Evolutionary conservation across 805 yeast genomes (phyloP).

Genomic region (Priceomyces carsonii): DNA sequence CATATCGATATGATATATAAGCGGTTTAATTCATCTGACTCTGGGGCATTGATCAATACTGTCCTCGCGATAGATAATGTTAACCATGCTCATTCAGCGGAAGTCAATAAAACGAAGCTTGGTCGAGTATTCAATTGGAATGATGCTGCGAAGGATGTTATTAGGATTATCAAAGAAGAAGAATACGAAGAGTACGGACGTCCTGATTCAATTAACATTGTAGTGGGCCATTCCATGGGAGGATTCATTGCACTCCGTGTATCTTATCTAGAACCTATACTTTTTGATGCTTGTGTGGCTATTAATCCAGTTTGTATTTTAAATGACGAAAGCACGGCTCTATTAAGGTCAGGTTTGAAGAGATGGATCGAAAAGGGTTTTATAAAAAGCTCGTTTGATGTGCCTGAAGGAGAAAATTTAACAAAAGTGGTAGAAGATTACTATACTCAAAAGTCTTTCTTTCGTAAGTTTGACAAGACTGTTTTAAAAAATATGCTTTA

Average conservation of each 20-base stretch:
- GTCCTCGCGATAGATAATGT: slow-evolving; percentile 15
- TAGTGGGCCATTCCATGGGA: slow-evolving; percentile 18
- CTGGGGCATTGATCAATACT: slow-evolving; percentile 20
- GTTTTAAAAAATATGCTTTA: slow-evolving; percentile 17
- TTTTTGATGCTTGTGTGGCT: slow-evolving; percentile 10
- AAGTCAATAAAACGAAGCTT: slow-evolving; percentile 8
- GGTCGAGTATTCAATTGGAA: slow-evolving; percentile 12
- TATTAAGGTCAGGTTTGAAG: neutral
- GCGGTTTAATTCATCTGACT: neutral
- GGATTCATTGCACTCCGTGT: slow-evolving; percentile 9
- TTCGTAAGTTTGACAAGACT: slow-evolving; percentile 12
- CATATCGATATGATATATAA: slow-evolving; percentile 13
- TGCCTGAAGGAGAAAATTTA: slow-evolving; percentile 12
- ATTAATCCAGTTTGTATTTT: slow-evolving; percentile 12
- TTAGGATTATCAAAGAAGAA: slow-evolving; percentile 3
- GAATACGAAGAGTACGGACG: slow-evolving; percentile 5
- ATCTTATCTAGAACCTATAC: slow-evolving; percentile 6
- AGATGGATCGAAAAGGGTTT: slow-evolving; percentile 11
- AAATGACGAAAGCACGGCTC: neutral
- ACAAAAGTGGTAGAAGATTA: slow-evolving; percentile 10
- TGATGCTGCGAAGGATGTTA: slow-evolving; percentile 13
- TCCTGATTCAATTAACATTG: slow-evolving; percentile 7
- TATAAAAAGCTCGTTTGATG: slow-evolving; percentile 10
- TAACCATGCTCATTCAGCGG: slow-evolving; percentile 14
- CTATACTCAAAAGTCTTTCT: slow-evolving; percentile 15